A percentile compares a stretch with the other conserved stretches of the same genome.
Conservation (phyloP, 192 early-diverging fungal species). For the Phycomyces blakesleeanus region DNA sequence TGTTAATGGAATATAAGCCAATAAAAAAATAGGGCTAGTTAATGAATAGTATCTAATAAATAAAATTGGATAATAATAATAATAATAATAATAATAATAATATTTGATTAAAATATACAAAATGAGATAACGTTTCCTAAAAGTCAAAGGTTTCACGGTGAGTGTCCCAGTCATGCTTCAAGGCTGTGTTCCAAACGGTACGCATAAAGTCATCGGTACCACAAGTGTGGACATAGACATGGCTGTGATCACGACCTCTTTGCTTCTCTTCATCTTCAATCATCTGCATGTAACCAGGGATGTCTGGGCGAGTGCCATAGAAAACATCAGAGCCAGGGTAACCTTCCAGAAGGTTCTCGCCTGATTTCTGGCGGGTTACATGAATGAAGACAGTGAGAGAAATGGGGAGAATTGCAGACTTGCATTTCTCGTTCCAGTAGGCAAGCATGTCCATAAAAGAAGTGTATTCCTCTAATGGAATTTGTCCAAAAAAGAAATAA, state of each 20-base stretch:
- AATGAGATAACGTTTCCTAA: constrained; percentile 10
- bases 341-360: constrained; percentile 5
- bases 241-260: constrained; percentile 8
- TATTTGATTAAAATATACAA: background rate
- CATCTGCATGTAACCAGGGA: constrained; percentile 17
- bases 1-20: too few relatives aligned
- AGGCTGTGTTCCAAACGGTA: constrained; percentile 27
- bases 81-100: background rate
- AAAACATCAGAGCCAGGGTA: background rate
- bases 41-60: background rate
- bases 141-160: constrained; percentile 44
- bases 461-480: constrained; percentile 17
- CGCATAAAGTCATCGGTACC: constrained; percentile 34
- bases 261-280: constrained; percentile 13
- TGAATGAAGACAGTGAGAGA: constrained; percentile 17
- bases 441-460: constrained; percentile 19
- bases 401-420: constrained; percentile 14
- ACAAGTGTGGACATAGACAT: constrained; percentile 35
- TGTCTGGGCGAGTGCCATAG: constrained; percentile 26
- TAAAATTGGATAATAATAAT: too few relatives aligned
- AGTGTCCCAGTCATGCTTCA: constrained; percentile 22
- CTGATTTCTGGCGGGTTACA: constrained; percentile 22
- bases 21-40: too few relatives aligned
- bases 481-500: background rate
- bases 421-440: constrained; percentile 19